Evolutionary conservation across 768 basidiomycete genomes (phyloP), one percentile per base, ranked within the genome.

Genomic region (Erythrobasidium yunnanense): DNA sequence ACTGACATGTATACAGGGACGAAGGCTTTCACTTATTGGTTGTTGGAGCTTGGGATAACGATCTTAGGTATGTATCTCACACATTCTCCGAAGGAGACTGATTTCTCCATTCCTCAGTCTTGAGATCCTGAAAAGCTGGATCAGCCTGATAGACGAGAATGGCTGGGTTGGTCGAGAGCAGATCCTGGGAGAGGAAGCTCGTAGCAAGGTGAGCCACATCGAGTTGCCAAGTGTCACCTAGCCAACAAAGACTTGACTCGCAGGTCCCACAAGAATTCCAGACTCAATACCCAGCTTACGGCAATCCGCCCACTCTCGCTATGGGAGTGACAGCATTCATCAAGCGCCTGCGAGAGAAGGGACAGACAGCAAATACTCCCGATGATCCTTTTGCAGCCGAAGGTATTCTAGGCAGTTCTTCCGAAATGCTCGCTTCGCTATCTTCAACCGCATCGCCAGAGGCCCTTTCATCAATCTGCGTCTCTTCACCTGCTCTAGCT

Each of bases 131-230:
- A 85, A 84, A 73, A 83, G 84, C 68, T 97, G 92, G 92, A 84
- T 95, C 54, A 78, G 84, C 68, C 81, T 96, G 50, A 88, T 95
- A 62, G 90, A 97, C 73, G 87, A 87, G 34, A 83, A 95, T 70
- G 92, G 92, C 1, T 97, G 92, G 92, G 88, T 97, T 46, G 93
- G 84, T 1, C 82, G 92, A 25, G 92, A 97, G 77, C 92, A 97
- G 76, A 96, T 97, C 66, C 81, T 97, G 0, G 92, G 92, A 2
- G 91, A 92, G 70, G 92, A 97, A 78, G 91, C 92, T 18, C 83
- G 93, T 6, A 95, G 91, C 80, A 90, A 87, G 78, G 88, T 87
- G 53, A 35, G 77, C 70, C 18, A 18, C 32, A 2, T 4, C 22
- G 2, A 0, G 35, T 15, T 5, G 23, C 25, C 17, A n/a, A 11